Base-by-base conservation (phyloP, 768 basidiomycete species). In the Leccinum uliginosum region DNA sequence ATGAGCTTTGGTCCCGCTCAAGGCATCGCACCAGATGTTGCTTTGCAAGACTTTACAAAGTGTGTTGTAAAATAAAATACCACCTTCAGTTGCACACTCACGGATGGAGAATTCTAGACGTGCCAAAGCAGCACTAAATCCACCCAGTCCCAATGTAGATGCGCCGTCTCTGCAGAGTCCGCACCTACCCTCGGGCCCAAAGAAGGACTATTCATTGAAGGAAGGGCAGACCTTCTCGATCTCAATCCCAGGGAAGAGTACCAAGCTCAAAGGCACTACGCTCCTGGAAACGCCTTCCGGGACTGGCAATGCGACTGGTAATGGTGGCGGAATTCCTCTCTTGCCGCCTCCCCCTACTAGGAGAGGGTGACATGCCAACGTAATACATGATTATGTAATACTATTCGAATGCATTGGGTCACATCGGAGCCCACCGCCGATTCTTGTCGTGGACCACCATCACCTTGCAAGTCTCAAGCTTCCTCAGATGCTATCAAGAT, bases 201-300 rank as follows among this genome's bases (percentile, higher is more conserved):
- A 93, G 78, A 91, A 92, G 71, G 94, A 98, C 63, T 97, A 93
- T 72, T 89, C 89, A 38, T 74, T 98, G 63, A 97, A 96, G 71
- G 92, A 93, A 63, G 94, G 94, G 9, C 91, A 98, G 70, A 97
- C 94, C 0, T 95, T 98, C 71, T 87, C 88, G 5, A 96, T 98
- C 61, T 76, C 83, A 32, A 91, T 97, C 57, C 95, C 94, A 7
- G 93, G 93, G n/a, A 83, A 86, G 53, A 75, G 71, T 54, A 80
- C 80, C 68, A 58, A 73, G 17, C 59, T 71, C 6, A 73, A 67
- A 43, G 62, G 71, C 32, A 60, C 69, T 19, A 67, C 72, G 59
- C 64, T 83, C 34, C 62, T 83, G 19, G 75, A 72, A 49, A 74
- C 75, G 19, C 6, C 40, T 21, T 59, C 68, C 10, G 68, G 61